Base-by-base conservation (phyloP, 2,329 filamentous ascomycete genomes). In the Cercospora beticola region DNA sequence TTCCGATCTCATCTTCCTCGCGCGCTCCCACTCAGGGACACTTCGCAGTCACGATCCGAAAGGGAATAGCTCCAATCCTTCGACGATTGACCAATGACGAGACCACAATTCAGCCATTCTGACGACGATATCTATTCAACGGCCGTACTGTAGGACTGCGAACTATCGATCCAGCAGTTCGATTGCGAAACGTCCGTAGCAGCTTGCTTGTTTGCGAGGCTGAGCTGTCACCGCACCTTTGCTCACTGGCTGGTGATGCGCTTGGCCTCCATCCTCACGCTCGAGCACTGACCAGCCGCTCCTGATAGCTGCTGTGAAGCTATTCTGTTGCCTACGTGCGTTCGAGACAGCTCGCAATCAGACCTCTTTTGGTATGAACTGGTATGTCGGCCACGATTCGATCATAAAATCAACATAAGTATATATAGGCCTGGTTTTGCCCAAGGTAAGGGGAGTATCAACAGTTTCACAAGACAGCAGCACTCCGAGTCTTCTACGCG, bases 1-100 rank as follows among this genome's bases (percentile, higher is more conserved):
- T 21, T 8, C 18, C 60, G 40, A 23, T 6, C 33, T 62, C 59
- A 46, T 59, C 2, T 12, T 16, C 56, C 56, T 36, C 28, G 30
- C 56, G 3, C n/a, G 18, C 43, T 23, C 14, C 18, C 0, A 31
- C 14, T 18, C 16, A 46, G 30, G 26, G 60, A 52, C 26, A 23
- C n/a, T 36, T 64, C 62, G 62, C 62, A 64, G 30, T 56, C 30
- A 16, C 62, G 62, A 28, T 23, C 62, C 21, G 54, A 64, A 64
- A 10, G 6, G 62, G 49, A 36, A 54, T 64, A 49, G 43, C 46
- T 31, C 31, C 6, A 28, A 64, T 56, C 62, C 49, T 64, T 16
- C 28, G 6, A 7, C 5, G 31, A 36, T 9, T 4, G 56, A 23
- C 56, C 56, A 59, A 59, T 59, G 30, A 10, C 12, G 14, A 12